phyloP scores from a whole-genome alignment of 139 green algal genomes.

The Coelastrella sp. region DNA sequence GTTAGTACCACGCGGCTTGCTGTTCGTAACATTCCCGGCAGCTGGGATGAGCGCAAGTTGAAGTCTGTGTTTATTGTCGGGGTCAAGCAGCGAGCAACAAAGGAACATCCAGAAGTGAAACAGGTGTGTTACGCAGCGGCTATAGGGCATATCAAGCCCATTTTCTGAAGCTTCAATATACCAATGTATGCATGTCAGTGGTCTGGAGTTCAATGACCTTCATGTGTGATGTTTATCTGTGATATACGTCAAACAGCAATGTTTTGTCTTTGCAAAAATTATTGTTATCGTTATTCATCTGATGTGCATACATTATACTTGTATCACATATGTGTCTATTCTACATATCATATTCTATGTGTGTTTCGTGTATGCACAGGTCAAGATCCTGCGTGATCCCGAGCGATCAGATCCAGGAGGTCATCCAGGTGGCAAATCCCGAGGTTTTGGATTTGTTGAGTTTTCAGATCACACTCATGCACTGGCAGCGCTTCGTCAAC shows the following conservation, averaged over 20 bases:
- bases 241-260: no score
- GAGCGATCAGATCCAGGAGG: constrained; percentile 52
- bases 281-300: no score
- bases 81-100: constrained; percentile 83
- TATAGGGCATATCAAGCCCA: no score
- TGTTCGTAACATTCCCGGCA: constrained; percentile 87
- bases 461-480: constrained; percentile 63
- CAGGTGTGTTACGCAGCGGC: constrained; percentile 56
- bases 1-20: constrained; percentile 75
- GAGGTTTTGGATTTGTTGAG: constrained; percentile 93
- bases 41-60: constrained; percentile 73
- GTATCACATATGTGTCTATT: no score
- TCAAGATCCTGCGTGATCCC: constrained; percentile 89
- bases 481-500: constrained; percentile 80
- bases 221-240: no score
- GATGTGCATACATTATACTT: no score
- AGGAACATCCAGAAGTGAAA: constrained; percentile 81
- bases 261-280: no score
- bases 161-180: not conserved
- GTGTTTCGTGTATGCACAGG: no score
- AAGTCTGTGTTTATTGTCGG: constrained; percentile 61
- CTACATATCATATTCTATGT: no score
- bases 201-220: no score
- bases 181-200: no score
- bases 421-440: constrained; percentile 48